Percentiles rank a stretch among this genome's conserved stretches.
Evolutionary conservation across 1,139 yeast genomes (phyloP).

Genomic region (Arxiozyma telluris): DNA sequence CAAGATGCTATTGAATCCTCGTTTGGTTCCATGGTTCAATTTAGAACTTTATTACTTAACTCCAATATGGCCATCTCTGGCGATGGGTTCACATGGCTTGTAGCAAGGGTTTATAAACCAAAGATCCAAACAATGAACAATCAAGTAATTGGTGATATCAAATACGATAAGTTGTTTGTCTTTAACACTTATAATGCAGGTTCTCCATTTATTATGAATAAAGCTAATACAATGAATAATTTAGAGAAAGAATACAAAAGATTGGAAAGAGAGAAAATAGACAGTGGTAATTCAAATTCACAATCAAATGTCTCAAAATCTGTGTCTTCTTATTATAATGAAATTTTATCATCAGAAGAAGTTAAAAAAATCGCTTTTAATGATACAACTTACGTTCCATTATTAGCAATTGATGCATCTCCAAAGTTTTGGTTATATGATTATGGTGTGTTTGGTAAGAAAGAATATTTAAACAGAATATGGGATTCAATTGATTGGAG

Average conservation of each 20-base stretch:
- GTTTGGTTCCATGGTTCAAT: constrained; percentile 63
- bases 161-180: constrained; percentile 44
- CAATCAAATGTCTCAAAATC: neutral
- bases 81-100: constrained; percentile 68
- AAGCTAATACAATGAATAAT: constrained; percentile 27
- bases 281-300: constrained; percentile 5
- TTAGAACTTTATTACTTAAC: constrained; percentile 51
- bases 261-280: constrained; percentile 1
- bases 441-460: constrained; percentile 71
- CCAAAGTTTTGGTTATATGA: constrained; percentile 61
- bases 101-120: constrained; percentile 40
- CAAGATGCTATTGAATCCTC: constrained; percentile 42
- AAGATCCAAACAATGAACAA: constrained; percentile 8
- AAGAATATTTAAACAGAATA: constrained; percentile 52
- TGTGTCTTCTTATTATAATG: constrained; percentile 4
- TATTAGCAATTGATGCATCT: constrained; percentile 61
- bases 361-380: constrained; percentile 18
- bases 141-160: constrained; percentile 17
- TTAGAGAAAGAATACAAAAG: constrained; percentile 8
- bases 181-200: constrained; percentile 74
- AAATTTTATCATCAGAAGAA: constrained; percentile 14
- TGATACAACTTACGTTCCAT: constrained; percentile 40
- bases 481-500: constrained; percentile 73
- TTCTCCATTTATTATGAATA: constrained; percentile 40
- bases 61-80: constrained; percentile 61